These are phyloP conservation scores for Cetraspora pellucida DNA, from an alignment of 192 early-diverging fungal genomes.

Conservation along the genomic window DNA sequence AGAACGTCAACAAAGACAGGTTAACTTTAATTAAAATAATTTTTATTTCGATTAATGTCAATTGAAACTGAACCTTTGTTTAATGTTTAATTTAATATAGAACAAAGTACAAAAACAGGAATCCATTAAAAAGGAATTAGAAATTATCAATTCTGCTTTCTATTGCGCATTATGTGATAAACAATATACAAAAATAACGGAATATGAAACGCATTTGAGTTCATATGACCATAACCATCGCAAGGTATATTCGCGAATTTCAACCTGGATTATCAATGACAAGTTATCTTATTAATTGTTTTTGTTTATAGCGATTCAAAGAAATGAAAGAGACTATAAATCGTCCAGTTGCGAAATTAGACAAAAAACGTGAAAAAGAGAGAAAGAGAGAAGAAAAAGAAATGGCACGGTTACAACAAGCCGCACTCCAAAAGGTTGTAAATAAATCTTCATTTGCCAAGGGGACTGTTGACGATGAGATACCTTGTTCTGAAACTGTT, in stretches of 20 bases:
- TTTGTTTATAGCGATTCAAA: conserved; percentile 63
- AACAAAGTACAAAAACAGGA: conserved; percentile 49
- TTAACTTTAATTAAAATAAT: conserved; percentile 21
- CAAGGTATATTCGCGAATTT: conserved; percentile 49
- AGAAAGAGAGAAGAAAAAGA: conserved; percentile 69
- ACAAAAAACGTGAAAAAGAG: conserved; percentile 65
- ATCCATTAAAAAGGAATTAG: conserved; percentile 56
- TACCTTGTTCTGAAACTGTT: not conserved
- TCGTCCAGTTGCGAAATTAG: conserved; percentile 39
- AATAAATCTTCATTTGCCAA: not conserved
- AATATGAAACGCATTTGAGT: conserved; percentile 76
- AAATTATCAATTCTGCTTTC: conserved; percentile 72
- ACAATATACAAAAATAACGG: conserved; percentile 74
- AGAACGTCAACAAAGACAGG: conserved; percentile 57
- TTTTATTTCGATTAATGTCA: not conserved
- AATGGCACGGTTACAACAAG: conserved; percentile 64
- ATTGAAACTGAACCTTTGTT: too few relatives aligned
- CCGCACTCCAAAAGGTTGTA: conserved; percentile 54
- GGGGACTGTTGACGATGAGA: not conserved
- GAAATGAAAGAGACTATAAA: conserved; percentile 69
- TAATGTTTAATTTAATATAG: conserved; percentile 33
- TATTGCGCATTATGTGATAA: conserved; percentile 80
- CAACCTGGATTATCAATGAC: not conserved
- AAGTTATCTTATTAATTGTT: not conserved
- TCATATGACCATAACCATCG: conserved; percentile 82